phyloP scores from a whole-genome alignment of 257 asterid species.

The Jacaranda mimosifolia region DNA sequence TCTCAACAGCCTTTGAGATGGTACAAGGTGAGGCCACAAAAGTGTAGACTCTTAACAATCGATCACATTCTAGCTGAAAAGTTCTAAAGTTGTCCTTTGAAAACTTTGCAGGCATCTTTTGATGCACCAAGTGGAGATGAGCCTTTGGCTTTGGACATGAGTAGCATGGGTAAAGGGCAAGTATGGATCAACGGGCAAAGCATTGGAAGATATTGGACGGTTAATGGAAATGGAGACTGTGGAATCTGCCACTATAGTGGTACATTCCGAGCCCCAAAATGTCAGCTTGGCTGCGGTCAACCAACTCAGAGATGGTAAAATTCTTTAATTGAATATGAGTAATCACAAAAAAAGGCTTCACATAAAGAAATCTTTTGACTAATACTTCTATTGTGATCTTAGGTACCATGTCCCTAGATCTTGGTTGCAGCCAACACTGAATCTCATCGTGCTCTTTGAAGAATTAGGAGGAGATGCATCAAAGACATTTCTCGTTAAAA shows the following conservation, averaged over 20 bases:
- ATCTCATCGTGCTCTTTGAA: slow-evolving; percentile 65
- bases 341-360: not conserved
- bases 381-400: not conserved
- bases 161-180: slow-evolving; percentile 83
- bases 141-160: slow-evolving; percentile 78
- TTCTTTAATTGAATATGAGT: not conserved
- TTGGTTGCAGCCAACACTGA: slow-evolving; percentile 68
- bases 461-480: slow-evolving; percentile 74
- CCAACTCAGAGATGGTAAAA: slow-evolving; percentile 74
- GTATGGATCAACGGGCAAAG: slow-evolving; percentile 87
- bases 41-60: not conserved
- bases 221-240: slow-evolving; percentile 62
- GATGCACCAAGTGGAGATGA: slow-evolving; percentile 73
- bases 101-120: slow-evolving; percentile 62
- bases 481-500: slow-evolving; percentile 54
- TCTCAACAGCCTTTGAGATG: slow-evolving; percentile 67
- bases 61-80: not conserved
- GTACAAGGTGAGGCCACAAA: slow-evolving; percentile 66
- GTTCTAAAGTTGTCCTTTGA: not conserved
- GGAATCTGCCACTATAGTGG: slow-evolving; percentile 64
- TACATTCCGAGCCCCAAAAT: slow-evolving; percentile 56
- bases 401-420: slow-evolving; percentile 90
- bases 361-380: not conserved
- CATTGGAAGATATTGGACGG: slow-evolving; percentile 75
- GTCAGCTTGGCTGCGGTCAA: slow-evolving; percentile 70